Conservation (phyloP, 345 rosid species). For the Geranium rotundifolium region DNA sequence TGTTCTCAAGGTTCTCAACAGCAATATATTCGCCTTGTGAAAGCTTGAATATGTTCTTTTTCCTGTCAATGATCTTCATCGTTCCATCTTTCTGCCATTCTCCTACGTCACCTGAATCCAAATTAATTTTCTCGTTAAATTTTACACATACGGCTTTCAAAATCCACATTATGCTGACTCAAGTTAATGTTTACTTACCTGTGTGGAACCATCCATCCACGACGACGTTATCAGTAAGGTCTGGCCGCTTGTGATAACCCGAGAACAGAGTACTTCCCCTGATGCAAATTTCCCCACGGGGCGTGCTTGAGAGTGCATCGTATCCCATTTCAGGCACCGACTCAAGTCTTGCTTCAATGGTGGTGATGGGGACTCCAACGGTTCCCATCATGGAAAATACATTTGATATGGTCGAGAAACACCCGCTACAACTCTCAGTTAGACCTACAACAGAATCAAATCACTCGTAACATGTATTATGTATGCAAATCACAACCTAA, state of each 20-base stretch:
- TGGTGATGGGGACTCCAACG: slow-evolving; percentile 82
- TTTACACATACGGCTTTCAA: no score
- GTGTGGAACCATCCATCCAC: slow-evolving; percentile 96
- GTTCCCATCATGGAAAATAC: slow-evolving; percentile 81
- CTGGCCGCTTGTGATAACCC: slow-evolving; percentile 85
- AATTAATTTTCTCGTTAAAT: no score
- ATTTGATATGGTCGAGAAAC: slow-evolving; percentile 66
- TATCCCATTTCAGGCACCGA: slow-evolving; percentile 93
- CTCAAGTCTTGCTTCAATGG: slow-evolving; percentile 85
- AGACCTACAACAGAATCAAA: slow-evolving; percentile 35
- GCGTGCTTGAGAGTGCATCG: slow-evolving; percentile 53
- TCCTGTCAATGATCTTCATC: slow-evolving; percentile 84
- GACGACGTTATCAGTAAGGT: slow-evolving; percentile 68
- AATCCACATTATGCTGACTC: no score
- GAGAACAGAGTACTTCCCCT: slow-evolving; percentile 76
- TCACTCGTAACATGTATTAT: not conserved
- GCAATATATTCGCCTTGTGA: slow-evolving; percentile 97
- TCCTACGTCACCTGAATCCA: slow-evolving; percentile 68
- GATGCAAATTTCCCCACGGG: slow-evolving; percentile 85
- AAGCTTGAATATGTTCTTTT: slow-evolving; percentile 89
- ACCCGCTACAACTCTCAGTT: slow-evolving; percentile 88
- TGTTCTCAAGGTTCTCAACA: slow-evolving; percentile 71
- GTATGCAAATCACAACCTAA: not conserved
- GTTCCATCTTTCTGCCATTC: slow-evolving; percentile 84
- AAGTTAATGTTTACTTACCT: slow-evolving; percentile 25